Base-by-base conservation (phyloP, 305 asterid species). In the Fraxinus floribunda region DNA sequence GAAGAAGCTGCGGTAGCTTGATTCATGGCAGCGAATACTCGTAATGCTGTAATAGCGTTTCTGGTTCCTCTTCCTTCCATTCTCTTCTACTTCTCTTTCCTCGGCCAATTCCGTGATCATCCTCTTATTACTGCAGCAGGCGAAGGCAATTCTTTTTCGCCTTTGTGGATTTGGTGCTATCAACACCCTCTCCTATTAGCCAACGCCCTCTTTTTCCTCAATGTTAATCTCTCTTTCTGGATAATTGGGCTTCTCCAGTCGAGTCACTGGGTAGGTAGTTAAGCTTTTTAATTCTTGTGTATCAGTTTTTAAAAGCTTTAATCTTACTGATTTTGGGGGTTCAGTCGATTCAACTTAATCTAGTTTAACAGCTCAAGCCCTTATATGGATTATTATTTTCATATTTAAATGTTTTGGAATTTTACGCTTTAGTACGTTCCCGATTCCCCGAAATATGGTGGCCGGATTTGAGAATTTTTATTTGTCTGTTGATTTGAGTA, bases 181-280 rank as follows among this genome's bases (percentile, higher is more conserved):
- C 79, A 72, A 39, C 94, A 94, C 85, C 97, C 98, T 20, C 79
- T 95, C 62, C 85, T 92, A 22, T 76, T 95, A 16, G 92, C 97
- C 85, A 87, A 94, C 85, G 20, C 79, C 35, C 85, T 92, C 86
- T 95, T 95, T 88, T 94, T 94, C 86, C 52, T 94, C 86, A 95
- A 95, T 83, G 94, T 95, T 85, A 88, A 93, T 80, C 57, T 94
- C 46, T 90, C 91, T 26, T 95, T 95, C 88, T 93, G 96, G 97
- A 3, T 91, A 44, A 86, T 94, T 64, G 97, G 95, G 41, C 84
- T 88, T 55, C 83, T 92, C 81, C 97, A 93, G 75, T 92, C 97
- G 34, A 92, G 89, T 85, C 99, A 95, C 86, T 95, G 98, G 99
- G 98, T 93, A 78, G 26, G 87, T 86, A 22, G 15, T 74, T 38